Percentiles rank a stretch among this genome's conserved stretches.
phyloP scores from a whole-genome alignment of 495 filamentous ascomycete genomes.

The Trichoderma asperelloides region DNA sequence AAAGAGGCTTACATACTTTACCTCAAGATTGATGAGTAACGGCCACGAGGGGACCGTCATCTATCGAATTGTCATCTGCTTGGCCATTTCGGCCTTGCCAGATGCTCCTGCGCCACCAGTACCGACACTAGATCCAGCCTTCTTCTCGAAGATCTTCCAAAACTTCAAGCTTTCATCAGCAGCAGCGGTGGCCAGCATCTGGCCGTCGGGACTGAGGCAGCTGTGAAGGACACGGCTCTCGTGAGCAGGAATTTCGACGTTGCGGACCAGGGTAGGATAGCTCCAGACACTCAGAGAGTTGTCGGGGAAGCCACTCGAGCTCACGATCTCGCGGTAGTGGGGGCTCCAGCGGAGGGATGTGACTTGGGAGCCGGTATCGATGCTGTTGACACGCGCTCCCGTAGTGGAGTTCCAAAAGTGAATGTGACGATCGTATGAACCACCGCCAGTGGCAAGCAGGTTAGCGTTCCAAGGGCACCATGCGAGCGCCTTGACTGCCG shows the following conservation, averaged over 20 bases:
- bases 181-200: slow-evolving; percentile 92
- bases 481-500: slow-evolving; percentile 92
- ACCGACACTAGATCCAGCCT: slow-evolving; percentile 58
- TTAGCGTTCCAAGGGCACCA: slow-evolving; percentile 99
- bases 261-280: slow-evolving; percentile 91
- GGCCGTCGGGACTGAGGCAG: slow-evolving; percentile 89
- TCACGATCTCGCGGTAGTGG: slow-evolving; percentile 95
- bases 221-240: slow-evolving; percentile 94
- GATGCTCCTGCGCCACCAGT: slow-evolving; percentile 48
- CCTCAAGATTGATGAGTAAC: neutral
- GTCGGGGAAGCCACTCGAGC: slow-evolving; percentile 94
- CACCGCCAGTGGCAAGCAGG: slow-evolving; percentile 91
- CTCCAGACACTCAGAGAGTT: slow-evolving; percentile 98
- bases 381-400: slow-evolving; percentile 94
- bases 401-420: slow-evolving; percentile 99
- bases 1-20: neutral
- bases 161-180: slow-evolving; percentile 98
- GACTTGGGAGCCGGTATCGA: slow-evolving; percentile 95
- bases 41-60: neutral
- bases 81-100: slow-evolving; percentile 61
- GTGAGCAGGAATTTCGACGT: slow-evolving; percentile 97
- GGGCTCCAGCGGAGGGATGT: slow-evolving; percentile 93
- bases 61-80: slow-evolving; percentile 97
- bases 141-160: slow-evolving; percentile 99
- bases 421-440: slow-evolving; percentile 93